Percentiles rank a stretch among this genome's conserved stretches.
Conservation (phyloP, 2,329 filamentous ascomycete species). For the Fusarium gaditjirri region DNA sequence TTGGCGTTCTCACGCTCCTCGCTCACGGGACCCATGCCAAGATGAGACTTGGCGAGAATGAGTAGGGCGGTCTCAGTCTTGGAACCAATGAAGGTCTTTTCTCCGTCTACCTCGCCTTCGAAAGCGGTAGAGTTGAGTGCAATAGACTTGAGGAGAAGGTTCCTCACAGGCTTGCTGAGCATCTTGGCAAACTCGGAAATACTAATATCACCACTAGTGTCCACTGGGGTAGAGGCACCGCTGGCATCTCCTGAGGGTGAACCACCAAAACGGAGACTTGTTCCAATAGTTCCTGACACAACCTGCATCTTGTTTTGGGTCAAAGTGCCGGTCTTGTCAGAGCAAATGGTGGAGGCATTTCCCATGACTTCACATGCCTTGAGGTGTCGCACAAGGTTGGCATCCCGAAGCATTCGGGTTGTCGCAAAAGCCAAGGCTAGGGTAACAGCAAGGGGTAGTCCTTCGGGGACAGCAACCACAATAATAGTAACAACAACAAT, state of each 20-base stretch:
- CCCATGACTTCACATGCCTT: conserved; percentile 86
- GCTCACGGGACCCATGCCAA: conserved; percentile 73
- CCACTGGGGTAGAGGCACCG: conserved; percentile 40
- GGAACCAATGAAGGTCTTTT: conserved; percentile 75
- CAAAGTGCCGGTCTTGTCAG: conserved; percentile 74
- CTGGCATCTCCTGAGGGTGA: conserved; percentile 43
- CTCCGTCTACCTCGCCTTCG: conserved; percentile 76
- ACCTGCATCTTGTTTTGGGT: conserved; percentile 78
- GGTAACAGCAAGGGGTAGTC: conserved; percentile 80
- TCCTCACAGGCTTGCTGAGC: conserved; percentile 60
- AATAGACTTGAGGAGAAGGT: conserved; percentile 68
- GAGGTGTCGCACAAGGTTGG: conserved; percentile 79
- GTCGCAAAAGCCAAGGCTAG: conserved; percentile 81
- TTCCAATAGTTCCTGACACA: conserved; percentile 69
- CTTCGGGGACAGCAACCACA: conserved; percentile 82
- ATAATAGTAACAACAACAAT: conserved; percentile 84
- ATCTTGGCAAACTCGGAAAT: conserved; percentile 59
- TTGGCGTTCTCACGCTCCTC: conserved; percentile 70
- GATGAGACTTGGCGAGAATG: conserved; percentile 72
- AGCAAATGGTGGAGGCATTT: conserved; percentile 77
- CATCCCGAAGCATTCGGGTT: conserved; percentile 80
- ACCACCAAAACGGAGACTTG: conserved; percentile 64
- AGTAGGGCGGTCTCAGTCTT: conserved; percentile 82
- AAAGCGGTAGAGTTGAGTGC: conserved; percentile 79
- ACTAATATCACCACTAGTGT: conserved; percentile 52